Percentiles rank a stretch among this genome's conserved stretches.
These are phyloP conservation scores for Hyaloperonospora brassicae DNA, from an alignment of 352 stramenopile species.

Conservation along the genomic window DNA sequence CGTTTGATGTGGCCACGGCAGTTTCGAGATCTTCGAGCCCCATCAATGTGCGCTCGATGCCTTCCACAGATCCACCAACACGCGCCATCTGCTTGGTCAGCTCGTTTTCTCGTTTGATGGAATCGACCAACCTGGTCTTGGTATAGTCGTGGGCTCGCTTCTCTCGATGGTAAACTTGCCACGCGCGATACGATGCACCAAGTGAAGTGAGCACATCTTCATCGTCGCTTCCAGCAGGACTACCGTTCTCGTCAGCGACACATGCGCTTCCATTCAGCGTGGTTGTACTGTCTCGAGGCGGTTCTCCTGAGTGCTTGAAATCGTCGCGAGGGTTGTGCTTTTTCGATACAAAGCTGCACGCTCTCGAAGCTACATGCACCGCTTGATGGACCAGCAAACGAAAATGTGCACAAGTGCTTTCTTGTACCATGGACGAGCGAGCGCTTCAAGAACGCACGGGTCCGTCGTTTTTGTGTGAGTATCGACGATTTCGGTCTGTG, in stretches of 20 bases:
- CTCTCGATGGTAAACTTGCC: conserved; percentile 24
- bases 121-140: conserved; percentile 22
- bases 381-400: conserved; percentile 10
- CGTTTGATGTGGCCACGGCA: conserved; percentile 2
- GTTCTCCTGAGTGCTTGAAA: conserved; percentile 13
- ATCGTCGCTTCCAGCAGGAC: conserved; percentile 24
- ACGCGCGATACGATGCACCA: conserved; percentile 22
- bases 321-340: conserved; percentile 15
- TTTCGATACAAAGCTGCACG: conserved; percentile 15
- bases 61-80: conserved; percentile 14
- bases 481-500: background rate
- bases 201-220: conserved; percentile 29
- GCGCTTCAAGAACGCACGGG: no score
- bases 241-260: conserved; percentile 7
- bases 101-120: conserved; percentile 17
- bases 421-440: conserved; percentile 1
- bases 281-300: conserved; percentile 10
- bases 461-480: background rate
- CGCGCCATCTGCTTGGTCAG: conserved; percentile 15
- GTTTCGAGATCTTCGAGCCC: conserved; percentile 22
- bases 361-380: conserved; percentile 3
- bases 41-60: conserved; percentile 23
- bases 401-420: conserved; percentile 9
- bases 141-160: conserved; percentile 30
- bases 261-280: conserved; percentile 4